A percentile compares a stretch with the other conserved stretches of the same genome.
These are phyloP conservation scores for Blastobotrys attinorum DNA, from an alignment of 805 yeast genomes.

Conservation along the genomic window DNA sequence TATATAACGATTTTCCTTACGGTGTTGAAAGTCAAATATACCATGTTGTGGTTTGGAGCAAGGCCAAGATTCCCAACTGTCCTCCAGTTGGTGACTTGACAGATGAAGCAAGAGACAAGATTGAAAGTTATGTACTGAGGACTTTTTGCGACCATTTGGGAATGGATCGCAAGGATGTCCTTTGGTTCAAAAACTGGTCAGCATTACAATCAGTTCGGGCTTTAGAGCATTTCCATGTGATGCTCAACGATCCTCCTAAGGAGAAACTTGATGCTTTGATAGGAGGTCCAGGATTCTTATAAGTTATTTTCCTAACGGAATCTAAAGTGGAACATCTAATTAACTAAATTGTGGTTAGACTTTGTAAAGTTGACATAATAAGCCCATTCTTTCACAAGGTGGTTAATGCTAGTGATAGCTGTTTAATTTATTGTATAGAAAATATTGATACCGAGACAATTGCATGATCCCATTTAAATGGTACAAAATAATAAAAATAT, in stretches of 20 bases:
- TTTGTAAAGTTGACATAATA: no score
- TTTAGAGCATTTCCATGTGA: slow-evolving; percentile 50
- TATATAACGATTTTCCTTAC: slow-evolving; percentile 50
- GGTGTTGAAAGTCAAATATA: slow-evolving; percentile 39
- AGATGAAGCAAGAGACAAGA: slow-evolving; percentile 28
- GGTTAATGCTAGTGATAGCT: no score
- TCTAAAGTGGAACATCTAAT: no score
- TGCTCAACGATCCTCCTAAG: slow-evolving; percentile 28
- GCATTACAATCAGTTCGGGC: slow-evolving; percentile 47
- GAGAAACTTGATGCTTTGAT: slow-evolving; percentile 12
- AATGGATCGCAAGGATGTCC: slow-evolving; percentile 31
- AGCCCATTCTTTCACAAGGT: no score
- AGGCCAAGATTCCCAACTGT: slow-evolving; percentile 36
- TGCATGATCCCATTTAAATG: no score
- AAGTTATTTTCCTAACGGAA: no score
- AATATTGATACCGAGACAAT: no score
- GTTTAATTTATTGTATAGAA: no score
- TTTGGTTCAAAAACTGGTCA: slow-evolving; percentile 55
- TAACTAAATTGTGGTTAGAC: no score
- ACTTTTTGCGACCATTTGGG: slow-evolving; percentile 36
- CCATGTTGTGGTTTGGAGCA: slow-evolving; percentile 53
- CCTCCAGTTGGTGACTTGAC: slow-evolving; percentile 38
- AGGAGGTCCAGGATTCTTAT: slow-evolving; percentile 7
- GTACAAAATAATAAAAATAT: no score
- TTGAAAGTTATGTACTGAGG: slow-evolving; percentile 34